Base-by-base conservation (phyloP, 495 filamentous ascomycete species). In the Talaromyces proteolyticus region DNA sequence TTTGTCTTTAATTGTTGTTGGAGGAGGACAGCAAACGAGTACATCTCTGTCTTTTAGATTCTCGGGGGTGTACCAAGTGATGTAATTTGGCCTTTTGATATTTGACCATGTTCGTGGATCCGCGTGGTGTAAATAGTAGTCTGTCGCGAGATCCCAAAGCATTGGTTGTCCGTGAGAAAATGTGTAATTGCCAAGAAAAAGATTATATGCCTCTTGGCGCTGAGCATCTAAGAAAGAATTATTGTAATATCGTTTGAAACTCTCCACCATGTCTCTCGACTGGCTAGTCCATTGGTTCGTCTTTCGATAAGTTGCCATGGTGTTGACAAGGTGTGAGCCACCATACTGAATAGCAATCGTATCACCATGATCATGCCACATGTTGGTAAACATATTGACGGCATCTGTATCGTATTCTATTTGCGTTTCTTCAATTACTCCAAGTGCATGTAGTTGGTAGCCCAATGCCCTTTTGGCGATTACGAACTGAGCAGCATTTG, bases 241-340 rank as follows among this genome's bases (percentile, higher is more conserved):
- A 65, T 97, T 95, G 69, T 98, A 98, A 69, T 97, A 98, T 24
- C 93, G 83, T 63, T 97, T 98, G 74, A 98, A 96, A 64, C 89
- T 95, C 66, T 98, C 93, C 8, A 98, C 89, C 93, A 98, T 98
- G 64, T 98, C 93, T 39, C 93, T 79, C 6, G 93, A 96, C 58
- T 94, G 89, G 55, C 90, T 95, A 36, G 89, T 95, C 93, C 93
- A 98, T 62, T 96, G 91, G 53, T 97, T 97, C 62, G 96, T 94
- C 65, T 96, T 96, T 44, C 93, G 84, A 64, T 98, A 98, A 2
- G 94, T 97, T 50, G 91, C 91, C 92, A 96, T 96, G 1, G 93
- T 98, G 65, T 98, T 98, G 51, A 98, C 93, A 1, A 98, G 76
- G 64, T 97, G 93, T 8, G 91, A 96, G 20, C 93, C 94, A 44